Conservation (phyloP, 495 filamentous ascomycete genomes). For the Lasiosphaeria miniovina region DNA sequence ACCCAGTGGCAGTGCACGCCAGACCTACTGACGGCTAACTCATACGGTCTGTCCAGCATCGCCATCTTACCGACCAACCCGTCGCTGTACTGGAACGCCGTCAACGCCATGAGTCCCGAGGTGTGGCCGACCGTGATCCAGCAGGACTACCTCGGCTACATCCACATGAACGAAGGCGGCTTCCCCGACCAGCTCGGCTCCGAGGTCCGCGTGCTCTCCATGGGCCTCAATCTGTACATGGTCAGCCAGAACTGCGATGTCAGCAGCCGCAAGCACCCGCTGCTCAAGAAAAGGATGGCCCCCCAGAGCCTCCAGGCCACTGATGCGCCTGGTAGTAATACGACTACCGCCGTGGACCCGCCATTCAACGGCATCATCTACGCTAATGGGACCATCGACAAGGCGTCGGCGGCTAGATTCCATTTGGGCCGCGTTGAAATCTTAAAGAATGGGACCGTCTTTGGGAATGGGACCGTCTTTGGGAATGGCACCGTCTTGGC, state of each 20-base stretch:
- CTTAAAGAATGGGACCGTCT: too few relatives aligned
- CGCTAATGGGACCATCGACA: too few relatives aligned
- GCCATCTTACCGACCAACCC: conserved; percentile 10
- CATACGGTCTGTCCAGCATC: background rate
- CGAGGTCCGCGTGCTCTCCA: conserved; percentile 14
- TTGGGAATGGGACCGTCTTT: too few relatives aligned
- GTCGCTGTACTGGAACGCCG: conserved; percentile 12
- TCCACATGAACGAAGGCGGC: conserved; percentile 3
- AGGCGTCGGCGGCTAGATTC: too few relatives aligned
- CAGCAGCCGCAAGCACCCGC: conserved; percentile 4
- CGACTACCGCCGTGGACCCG: too few relatives aligned
- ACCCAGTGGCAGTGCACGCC: conserved; percentile 15
- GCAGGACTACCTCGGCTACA: conserved; percentile 12
- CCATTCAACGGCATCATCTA: too few relatives aligned
- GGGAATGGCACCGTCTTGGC: too few relatives aligned
- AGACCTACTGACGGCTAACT: background rate
- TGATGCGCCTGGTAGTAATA: too few relatives aligned
- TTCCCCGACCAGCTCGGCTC: background rate
- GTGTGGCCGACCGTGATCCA: conserved; percentile 20
- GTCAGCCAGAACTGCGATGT: conserved; percentile 23
- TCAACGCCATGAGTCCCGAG: conserved; percentile 16
- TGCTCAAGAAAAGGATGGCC: too few relatives aligned
- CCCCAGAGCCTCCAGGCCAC: too few relatives aligned
- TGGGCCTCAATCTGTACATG: conserved; percentile 23
- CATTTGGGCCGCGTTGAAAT: too few relatives aligned